Percentiles rank a stretch among this genome's conserved stretches.
Conservation (phyloP, 768 basidiomycete species). For the Naganishia friedmannii region DNA sequence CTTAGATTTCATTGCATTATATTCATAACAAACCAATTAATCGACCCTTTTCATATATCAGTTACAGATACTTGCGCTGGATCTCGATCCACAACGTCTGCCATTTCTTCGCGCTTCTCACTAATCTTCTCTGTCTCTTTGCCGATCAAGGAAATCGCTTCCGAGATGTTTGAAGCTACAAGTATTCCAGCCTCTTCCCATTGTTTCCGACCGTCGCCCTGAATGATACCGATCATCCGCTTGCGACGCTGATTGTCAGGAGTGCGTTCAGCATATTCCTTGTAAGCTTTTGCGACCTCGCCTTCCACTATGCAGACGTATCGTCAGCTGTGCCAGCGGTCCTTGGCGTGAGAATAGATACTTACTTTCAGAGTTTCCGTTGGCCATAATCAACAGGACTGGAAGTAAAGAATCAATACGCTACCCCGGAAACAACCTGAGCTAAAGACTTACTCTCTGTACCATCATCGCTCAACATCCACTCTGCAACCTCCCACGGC, state of each 20-base stretch:
- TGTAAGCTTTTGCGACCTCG: conserved; percentile 9
- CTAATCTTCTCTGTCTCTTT: conserved; percentile 9
- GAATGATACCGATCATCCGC: conserved; percentile 12
- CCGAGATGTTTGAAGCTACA: background rate
- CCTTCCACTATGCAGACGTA: background rate
- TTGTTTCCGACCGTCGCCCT: background rate
- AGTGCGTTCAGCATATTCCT: conserved; percentile 4
- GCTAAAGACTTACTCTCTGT: conserved; percentile 4
- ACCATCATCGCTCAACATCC: conserved; percentile 20
- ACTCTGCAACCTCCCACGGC: conserved; percentile 15
- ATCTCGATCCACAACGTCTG: background rate
- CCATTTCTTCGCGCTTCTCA: conserved; percentile 13
- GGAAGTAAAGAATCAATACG: background rate
- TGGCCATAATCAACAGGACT: conserved; percentile 4
- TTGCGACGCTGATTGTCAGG: conserved; percentile 22
- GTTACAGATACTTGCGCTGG: conserved; percentile 18
- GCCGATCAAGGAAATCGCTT: conserved; percentile 2
- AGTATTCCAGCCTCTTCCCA: conserved; percentile 21
- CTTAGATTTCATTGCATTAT: conserved; percentile 3
- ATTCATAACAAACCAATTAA: background rate
- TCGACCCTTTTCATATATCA: background rate
- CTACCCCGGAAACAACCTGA: background rate
- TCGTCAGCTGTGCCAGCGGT: background rate
- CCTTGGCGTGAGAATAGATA: background rate
- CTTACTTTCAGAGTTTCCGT: conserved; percentile 12